A percentile compares a stretch with the other conserved stretches of the same genome.
Evolutionary conservation across 108 stramenopile species (phyloP).

Genomic region (Skeletonema marinoi): DNA sequence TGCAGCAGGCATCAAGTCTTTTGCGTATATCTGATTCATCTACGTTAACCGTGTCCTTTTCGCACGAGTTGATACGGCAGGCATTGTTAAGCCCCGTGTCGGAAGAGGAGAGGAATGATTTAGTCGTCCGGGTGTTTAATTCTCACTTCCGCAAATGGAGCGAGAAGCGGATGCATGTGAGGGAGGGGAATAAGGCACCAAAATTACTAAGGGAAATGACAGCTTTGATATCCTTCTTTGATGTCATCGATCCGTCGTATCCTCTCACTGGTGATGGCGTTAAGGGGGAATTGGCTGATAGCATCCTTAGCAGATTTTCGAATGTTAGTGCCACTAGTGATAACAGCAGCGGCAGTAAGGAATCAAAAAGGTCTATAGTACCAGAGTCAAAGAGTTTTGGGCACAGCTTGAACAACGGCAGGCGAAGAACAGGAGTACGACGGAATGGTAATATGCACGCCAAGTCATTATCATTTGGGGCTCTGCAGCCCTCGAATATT

Average conservation of each 20-base stretch:
- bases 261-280: neutral
- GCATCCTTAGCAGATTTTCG: neutral
- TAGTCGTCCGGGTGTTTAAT: neutral
- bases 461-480: neutral
- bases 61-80: neutral
- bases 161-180: constrained; percentile 3
- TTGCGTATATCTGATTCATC: neutral
- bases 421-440: neutral
- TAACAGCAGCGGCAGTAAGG: neutral
- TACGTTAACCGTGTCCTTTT: neutral
- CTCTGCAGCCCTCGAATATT: neutral
- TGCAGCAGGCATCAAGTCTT: neutral
- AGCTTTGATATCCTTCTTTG: neutral
- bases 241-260: neutral
- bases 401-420: neutral
- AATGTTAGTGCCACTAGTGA: neutral
- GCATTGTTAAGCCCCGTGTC: neutral
- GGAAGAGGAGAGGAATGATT: neutral
- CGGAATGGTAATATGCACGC: neutral
- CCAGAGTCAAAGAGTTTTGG: neutral
- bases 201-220: neutral
- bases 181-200: neutral
- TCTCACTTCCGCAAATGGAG: constrained; percentile 1
- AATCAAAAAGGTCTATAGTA: neutral
- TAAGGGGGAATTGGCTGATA: neutral